Base-by-base conservation (phyloP, 164 flowering plant species). In the Vitis cinerea region DNA sequence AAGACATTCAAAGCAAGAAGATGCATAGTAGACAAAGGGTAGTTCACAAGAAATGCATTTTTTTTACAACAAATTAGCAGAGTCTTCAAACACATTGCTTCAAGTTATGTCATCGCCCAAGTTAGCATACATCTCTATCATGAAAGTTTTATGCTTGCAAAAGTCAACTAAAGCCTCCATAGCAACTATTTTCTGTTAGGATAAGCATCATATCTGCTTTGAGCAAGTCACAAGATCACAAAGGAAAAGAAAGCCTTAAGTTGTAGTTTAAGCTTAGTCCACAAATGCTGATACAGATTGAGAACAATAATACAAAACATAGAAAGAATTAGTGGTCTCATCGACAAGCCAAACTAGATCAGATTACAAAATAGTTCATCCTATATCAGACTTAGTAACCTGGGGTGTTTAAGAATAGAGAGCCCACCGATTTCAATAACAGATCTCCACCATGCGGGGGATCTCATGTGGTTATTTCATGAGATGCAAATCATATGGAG, bases 361-460 rank as follows among this genome's bases (percentile, higher is more conserved):
- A 75, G 57, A 63, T 75, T 75, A 62, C 23, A 19, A 19, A 19
- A 19, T 19, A 19, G 23, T 19, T 19, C 1, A 19, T 19, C 0
- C 23, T 19, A 1, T 19, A 19, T 19, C 1, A 19, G 23, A 19
- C 23, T 19, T 19, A 19, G 23, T 19, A 19, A 19, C 64, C 60
- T 60, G 4, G 78, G 78, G 63, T 75, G 78, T 17, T 53, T 52
- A 52, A 67, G 56, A 30, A 75, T 59, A 10, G 74, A 65, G 55
- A 64, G 54, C 27, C 78, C 78, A 50, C 75, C 71, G 31, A 75
- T 31, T 72, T 75, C 79, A 60, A 75, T 55, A 16, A 75, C 75
- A 11, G 79, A 75, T 74, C 61, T 74, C 73, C 30, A 74, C 77
- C 73, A 74, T 71, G 74, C 74, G 70, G 17, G 78, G 78, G 50